These are phyloP conservation scores for Mucor indicus DNA, from an alignment of 371 early-diverging fungal genomes.

Conservation along the genomic window DNA sequence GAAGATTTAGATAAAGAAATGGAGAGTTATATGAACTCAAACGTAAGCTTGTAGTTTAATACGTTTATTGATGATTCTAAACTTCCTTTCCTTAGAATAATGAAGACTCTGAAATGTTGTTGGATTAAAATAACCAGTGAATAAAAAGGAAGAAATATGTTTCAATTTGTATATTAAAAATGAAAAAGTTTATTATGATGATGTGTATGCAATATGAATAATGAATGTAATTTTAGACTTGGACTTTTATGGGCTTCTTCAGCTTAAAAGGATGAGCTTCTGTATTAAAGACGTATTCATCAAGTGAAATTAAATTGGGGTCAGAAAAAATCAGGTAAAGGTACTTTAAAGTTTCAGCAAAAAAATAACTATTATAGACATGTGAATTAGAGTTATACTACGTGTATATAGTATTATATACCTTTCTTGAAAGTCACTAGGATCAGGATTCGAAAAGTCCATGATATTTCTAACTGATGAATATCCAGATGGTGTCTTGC, in stretches of 20 bases:
- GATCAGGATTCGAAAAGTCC: constrained; percentile 13
- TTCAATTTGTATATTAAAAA: too few relatives aligned
- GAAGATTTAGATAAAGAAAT: constrained; percentile 40
- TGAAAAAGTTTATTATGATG: too few relatives aligned
- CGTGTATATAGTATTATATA: too few relatives aligned
- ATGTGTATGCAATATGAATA: too few relatives aligned
- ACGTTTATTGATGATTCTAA: too few relatives aligned
- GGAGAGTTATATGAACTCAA: constrained; percentile 43
- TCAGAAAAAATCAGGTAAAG: constrained; percentile 81
- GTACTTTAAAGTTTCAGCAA: constrained; percentile 92
- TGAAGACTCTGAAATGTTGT: too few relatives aligned
- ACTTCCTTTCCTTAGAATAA: too few relatives aligned
- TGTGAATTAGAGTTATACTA: too few relatives aligned
- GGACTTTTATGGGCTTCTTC: constrained; percentile 23
- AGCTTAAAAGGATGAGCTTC: constrained; percentile 73
- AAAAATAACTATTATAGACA: constrained; percentile 73
- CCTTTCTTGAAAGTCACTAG: constrained; percentile 40
- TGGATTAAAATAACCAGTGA: too few relatives aligned
- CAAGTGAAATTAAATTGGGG: constrained; percentile 58
- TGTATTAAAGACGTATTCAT: constrained; percentile 74
- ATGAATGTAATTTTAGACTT: too few relatives aligned
- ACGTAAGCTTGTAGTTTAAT: constrained; percentile 9
- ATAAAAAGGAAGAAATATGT: too few relatives aligned
- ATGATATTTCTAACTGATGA: constrained; percentile 58
- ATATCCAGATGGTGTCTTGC: constrained; percentile 59